These are phyloP conservation scores for Parasarocladium wereldwijsianum DNA, from an alignment of 2,329 filamentous ascomycete species.

Conservation along the genomic window DNA sequence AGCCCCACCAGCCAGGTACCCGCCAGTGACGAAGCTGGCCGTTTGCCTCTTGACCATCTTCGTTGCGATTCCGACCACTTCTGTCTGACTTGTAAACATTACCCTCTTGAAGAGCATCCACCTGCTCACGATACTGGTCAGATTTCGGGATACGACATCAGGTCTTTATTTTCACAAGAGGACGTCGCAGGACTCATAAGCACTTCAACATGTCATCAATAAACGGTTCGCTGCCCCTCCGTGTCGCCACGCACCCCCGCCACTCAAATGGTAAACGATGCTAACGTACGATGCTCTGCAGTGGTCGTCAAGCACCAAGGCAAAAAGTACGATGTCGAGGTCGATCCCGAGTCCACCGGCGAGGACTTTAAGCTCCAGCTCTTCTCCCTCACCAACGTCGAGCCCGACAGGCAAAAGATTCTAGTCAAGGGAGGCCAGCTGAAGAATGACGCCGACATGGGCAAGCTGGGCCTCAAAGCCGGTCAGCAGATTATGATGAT, in stretches of 20 bases:
- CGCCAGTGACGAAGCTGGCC: slow-evolving; percentile 5
- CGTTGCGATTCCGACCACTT: slow-evolving; percentile 50
- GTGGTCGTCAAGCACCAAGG: slow-evolving; percentile 91
- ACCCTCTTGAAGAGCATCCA: too few species aligned
- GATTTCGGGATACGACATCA: too few species aligned
- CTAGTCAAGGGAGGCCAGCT: slow-evolving; percentile 87
- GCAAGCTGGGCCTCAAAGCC: slow-evolving; percentile 70
- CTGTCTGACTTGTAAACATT: too few species aligned
- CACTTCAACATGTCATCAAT: slow-evolving; percentile 35
- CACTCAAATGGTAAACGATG: not conserved
- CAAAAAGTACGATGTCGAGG: slow-evolving; percentile 87
- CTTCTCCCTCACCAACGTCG: slow-evolving; percentile 88
- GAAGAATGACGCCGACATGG: slow-evolving; percentile 85
- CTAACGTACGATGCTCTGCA: slow-evolving; percentile 19
- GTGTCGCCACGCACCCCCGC: slow-evolving; percentile 2
- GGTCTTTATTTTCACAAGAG: too few species aligned
- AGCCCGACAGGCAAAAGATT: slow-evolving; percentile 92
- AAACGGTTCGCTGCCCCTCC: slow-evolving; percentile 28
- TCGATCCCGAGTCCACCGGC: slow-evolving; percentile 71
- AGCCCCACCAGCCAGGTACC: slow-evolving; percentile 6
- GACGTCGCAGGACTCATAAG: slow-evolving; percentile 4
- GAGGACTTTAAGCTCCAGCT: slow-evolving; percentile 94
- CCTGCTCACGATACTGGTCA: too few species aligned
- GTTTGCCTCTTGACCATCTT: slow-evolving; percentile 38
- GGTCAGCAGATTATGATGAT: slow-evolving; percentile 92